Base-by-base conservation (phyloP, 805 yeast genomes). In the Maudiozyma saulgeensis region DNA sequence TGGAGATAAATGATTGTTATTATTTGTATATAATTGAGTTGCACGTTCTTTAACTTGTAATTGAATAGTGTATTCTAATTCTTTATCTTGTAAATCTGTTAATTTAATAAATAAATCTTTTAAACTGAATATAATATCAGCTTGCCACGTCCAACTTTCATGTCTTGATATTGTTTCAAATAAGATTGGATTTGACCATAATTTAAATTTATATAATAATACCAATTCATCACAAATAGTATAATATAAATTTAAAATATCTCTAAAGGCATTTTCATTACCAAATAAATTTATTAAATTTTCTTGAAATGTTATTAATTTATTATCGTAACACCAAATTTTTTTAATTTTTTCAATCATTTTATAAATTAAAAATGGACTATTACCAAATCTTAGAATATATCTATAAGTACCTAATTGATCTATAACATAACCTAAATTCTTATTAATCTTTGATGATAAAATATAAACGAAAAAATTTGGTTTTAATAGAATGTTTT, bases 121-220 rank as follows among this genome's bases (percentile, higher is more conserved):
- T 45, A 83, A 60, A 2, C 79, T 81, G 9, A 81, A 61, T 49
- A 82, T 54, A n/a, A 85, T 80, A 58, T 81, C 85, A 49, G 73
- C 73, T 66, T 81, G 81, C 90, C 91, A 84, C 0, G 86, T 80
- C 43, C 76, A 68, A 2, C 80, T 70, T 64, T 81, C 87, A 61
- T 84, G 87, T 57, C 74, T 71, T 4, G 67, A 63, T 5, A 78
- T 79, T 45, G 76, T 56, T 12, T 60, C 51, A 7, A 66, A 52
- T 2, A 69, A 54, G 8, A 50, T 45, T 5, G 50, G 44, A 39
- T 64, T 63, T 4, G 60, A 53, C 65, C 67, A 66, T 5, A 67
- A 49, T 26, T 60, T 59, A 46, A 74, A 73, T 57, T 81, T 81
- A 67, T 71, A 77, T 38, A 82, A 66, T 16, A 53, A 18, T 21